Base-by-base conservation (phyloP, 495 filamentous ascomycete species). In the Cenococcum geophilum region DNA sequence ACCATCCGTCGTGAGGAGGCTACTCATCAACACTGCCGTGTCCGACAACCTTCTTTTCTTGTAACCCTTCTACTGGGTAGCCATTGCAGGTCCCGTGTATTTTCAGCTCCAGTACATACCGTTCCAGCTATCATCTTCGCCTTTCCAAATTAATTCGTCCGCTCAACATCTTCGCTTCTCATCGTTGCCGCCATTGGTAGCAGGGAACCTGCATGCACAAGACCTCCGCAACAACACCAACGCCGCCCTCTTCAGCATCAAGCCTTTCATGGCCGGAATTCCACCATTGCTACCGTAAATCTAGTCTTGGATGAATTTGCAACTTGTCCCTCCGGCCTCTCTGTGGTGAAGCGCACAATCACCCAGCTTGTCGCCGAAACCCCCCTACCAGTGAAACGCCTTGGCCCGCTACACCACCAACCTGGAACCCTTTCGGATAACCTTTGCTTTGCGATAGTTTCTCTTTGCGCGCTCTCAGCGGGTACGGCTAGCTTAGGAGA, bases 101-200 rank as follows among this genome's bases (percentile, higher is more conserved):
- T 45, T 45, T 45, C 40, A 45, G 40, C 40, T 45, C 40, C 18
- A 14, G 40, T 45, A 45, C 40, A 45, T 45, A 45, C 40, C 40
- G 18, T 45, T 45, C 11, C 40, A 18, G 11, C 40, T 45, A 45
- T 18, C 11, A 45, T 45, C 40, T 45, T 45, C 18, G 11, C 40
- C 40, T 16, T 18, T 45, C 40, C 40, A 45, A 45, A 45, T 16
- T 45, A 45, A 45, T 45, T 45, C 3, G 40, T 4, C 14, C 40
- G 14, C 4, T 45, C 40, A 4, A 14, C 3, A 45, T 45, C 40
- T 45, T 45, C 40, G 40, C 40, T 45, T 45, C 40, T 45, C 49
- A 25, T 32, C 49, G 49, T 20, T 52, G 49, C 49, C 49, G 49
- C 49, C 49, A 32, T 52, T 52, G 49, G 8, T 52, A 23, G 49